These are phyloP conservation scores for Alternaria triticimaculans DNA, from an alignment of 2,329 filamentous ascomycete genomes.

Conservation along the genomic window DNA sequence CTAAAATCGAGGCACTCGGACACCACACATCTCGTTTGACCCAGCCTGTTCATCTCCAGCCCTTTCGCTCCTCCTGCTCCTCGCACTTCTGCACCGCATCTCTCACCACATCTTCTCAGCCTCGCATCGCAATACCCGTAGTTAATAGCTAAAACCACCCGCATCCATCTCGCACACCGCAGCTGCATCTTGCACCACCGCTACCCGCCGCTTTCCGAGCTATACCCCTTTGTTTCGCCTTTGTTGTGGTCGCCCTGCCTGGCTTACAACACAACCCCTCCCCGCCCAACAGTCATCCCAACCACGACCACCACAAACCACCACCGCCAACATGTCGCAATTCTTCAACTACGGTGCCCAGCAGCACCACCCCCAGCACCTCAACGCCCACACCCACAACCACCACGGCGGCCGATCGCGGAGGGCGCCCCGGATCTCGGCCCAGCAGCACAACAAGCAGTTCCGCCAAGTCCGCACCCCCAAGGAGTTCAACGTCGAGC, in stretches of 20 bases:
- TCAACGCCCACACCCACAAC: conserved; percentile 69
- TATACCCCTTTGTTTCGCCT: conserved; percentile 31
- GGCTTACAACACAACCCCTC: conserved; percentile 23
- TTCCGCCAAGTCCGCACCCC: conserved; percentile 84
- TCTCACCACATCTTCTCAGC: conserved; percentile 29
- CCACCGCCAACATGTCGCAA: conserved; percentile 52
- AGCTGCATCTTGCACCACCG: conserved; percentile 17
- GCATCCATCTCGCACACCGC: conserved; percentile 13
- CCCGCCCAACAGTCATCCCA: conserved; percentile 25
- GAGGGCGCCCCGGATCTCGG: conserved; percentile 79
- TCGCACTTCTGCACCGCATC: conserved; percentile 26
- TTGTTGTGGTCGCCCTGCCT: conserved; percentile 32
- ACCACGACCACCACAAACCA: conserved; percentile 22
- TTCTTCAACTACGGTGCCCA: conserved; percentile 58
- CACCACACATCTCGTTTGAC: conserved; percentile 17
- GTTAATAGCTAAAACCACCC: conserved; percentile 27
- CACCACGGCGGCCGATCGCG: conserved; percentile 86
- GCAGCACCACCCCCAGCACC: conserved; percentile 54
- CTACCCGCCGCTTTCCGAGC: conserved; percentile 9
- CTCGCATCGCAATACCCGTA: conserved; percentile 29
- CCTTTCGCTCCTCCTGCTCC: conserved; percentile 19
- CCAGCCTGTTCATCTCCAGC: conserved; percentile 15
- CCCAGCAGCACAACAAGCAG: conserved; percentile 86
- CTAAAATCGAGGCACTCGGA: background rate
- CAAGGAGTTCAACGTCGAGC: conserved; percentile 79